A percentile compares a stretch with the other conserved stretches of the same genome.
phyloP scores from a whole-genome alignment of 2,329 filamentous ascomycete species.

The Fusarium burgessii region DNA sequence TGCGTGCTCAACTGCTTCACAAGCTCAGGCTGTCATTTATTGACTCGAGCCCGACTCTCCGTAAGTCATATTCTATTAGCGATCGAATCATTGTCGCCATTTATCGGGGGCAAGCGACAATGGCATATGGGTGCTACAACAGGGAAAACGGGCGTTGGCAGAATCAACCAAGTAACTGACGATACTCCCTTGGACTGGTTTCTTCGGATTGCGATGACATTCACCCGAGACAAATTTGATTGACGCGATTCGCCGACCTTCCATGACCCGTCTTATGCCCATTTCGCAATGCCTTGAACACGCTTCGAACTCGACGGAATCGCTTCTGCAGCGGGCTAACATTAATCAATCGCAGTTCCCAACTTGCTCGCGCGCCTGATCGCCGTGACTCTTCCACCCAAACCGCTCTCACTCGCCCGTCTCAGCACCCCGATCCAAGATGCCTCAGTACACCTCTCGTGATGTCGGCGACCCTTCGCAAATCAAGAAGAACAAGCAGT shows the following conservation, averaged over 20 bases:
- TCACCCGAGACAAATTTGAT: constrained; percentile 25
- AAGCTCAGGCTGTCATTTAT: constrained; percentile 37
- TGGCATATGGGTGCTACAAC: constrained; percentile 7
- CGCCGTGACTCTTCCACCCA: constrained; percentile 26
- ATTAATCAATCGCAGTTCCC: constrained; percentile 35
- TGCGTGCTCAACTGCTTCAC: constrained; percentile 31
- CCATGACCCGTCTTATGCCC: neutral
- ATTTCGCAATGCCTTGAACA: constrained; percentile 21
- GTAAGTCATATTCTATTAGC: constrained; percentile 37
- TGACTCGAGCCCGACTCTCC: constrained; percentile 40
- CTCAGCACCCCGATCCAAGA: constrained; percentile 54
- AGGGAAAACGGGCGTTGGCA: constrained; percentile 18
- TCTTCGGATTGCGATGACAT: constrained; percentile 19
- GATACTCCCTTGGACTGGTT: constrained; percentile 24
- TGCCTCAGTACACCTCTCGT: constrained; percentile 76
- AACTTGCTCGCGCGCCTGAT: constrained; percentile 25
- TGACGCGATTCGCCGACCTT: constrained; percentile 13
- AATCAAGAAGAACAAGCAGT: constrained; percentile 95
- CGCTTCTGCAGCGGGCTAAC: constrained; percentile 27
- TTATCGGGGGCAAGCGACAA: constrained; percentile 15
- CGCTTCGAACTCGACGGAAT: constrained; percentile 8
- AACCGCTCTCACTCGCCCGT: constrained; percentile 22
- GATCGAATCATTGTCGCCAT: constrained; percentile 20
- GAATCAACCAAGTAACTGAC: constrained; percentile 30
- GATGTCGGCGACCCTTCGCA: constrained; percentile 76